Percentiles rank a stretch among this genome's conserved stretches.
phyloP scores from a whole-genome alignment of 192 early-diverging fungal genomes.

The Rhizophagus clarus region DNA sequence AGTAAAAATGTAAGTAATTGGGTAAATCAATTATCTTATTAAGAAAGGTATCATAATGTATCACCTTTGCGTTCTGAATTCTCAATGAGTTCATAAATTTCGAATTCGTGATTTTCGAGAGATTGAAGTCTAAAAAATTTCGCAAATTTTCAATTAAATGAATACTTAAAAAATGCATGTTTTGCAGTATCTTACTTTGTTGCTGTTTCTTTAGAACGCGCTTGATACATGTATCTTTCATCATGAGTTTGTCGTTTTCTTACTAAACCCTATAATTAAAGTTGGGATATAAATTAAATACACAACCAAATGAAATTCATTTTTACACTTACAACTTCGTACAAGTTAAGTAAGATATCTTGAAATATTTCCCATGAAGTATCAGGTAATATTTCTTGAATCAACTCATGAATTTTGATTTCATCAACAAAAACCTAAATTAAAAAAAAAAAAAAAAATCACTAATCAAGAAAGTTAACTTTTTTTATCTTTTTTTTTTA shows the following conservation, averaged over 20 bases:
- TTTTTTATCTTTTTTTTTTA: background rate
- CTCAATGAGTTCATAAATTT: constrained; percentile 17
- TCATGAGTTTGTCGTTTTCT: constrained; percentile 18
- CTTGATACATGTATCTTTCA: constrained; percentile 23
- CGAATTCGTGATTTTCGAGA: constrained; percentile 10
- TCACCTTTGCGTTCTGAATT: constrained; percentile 21
- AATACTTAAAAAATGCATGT: background rate
- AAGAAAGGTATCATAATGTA: background rate
- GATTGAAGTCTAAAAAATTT: constrained; percentile 11
- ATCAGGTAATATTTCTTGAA: background rate
- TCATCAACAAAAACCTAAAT: constrained; percentile 19
- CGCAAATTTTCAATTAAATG: background rate
- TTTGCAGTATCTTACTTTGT: background rate
- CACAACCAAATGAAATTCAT: background rate
- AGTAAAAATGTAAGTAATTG: background rate
- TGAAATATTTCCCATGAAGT: background rate
- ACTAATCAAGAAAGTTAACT: background rate
- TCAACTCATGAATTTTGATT: constrained; percentile 4
- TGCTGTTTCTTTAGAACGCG: constrained; percentile 8
- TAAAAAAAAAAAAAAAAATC: background rate
- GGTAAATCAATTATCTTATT: background rate
- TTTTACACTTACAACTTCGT: background rate
- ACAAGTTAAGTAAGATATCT: background rate
- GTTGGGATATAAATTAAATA: background rate
- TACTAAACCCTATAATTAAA: constrained; percentile 4